Percentiles rank a stretch among this genome's conserved stretches.
phyloP scores from a whole-genome alignment of 805 yeast species.

The Candida chilensis region DNA sequence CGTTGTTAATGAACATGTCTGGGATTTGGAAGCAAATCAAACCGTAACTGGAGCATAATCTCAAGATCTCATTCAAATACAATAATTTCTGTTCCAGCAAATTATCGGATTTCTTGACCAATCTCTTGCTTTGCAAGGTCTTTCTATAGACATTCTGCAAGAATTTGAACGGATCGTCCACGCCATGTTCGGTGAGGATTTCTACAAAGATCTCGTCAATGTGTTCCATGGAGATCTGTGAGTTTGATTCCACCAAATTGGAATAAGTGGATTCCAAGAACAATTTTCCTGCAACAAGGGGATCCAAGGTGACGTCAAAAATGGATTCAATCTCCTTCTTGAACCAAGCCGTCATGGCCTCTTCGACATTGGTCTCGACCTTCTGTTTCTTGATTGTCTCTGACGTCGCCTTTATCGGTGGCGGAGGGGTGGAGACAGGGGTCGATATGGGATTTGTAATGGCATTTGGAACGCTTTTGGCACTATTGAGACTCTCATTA shows the following conservation, averaged over 20 bases:
- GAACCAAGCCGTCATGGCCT: constrained; percentile 30
- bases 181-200: constrained; percentile 45
- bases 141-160: constrained; percentile 34
- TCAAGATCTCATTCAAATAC: constrained; percentile 37
- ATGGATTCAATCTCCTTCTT: constrained; percentile 21
- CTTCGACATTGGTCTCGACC: constrained; percentile 4
- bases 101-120: constrained; percentile 29
- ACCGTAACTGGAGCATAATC: constrained; percentile 52
- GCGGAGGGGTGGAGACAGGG: constrained; percentile 1
- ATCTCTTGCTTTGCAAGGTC: constrained; percentile 30
- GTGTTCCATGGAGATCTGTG: constrained; percentile 14
- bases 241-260: constrained; percentile 8
- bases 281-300: constrained; percentile 5
- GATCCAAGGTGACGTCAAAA: constrained; percentile 22
- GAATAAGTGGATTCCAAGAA: constrained; percentile 11
- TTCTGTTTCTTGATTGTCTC: not conserved
- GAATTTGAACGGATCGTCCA: constrained; percentile 35
- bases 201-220: constrained; percentile 49
- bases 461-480: too few species aligned
- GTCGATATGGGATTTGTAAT: too few species aligned
- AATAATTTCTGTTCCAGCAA: constrained; percentile 21
- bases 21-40: constrained; percentile 61
- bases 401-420: not conserved
- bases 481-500: too few species aligned
- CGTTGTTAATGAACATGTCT: constrained; percentile 43